Evolutionary conservation across 148 eudicot genomes (phyloP), one percentile per base, ranked within the genome.

Genomic region (Rhododendron molle): DNA sequence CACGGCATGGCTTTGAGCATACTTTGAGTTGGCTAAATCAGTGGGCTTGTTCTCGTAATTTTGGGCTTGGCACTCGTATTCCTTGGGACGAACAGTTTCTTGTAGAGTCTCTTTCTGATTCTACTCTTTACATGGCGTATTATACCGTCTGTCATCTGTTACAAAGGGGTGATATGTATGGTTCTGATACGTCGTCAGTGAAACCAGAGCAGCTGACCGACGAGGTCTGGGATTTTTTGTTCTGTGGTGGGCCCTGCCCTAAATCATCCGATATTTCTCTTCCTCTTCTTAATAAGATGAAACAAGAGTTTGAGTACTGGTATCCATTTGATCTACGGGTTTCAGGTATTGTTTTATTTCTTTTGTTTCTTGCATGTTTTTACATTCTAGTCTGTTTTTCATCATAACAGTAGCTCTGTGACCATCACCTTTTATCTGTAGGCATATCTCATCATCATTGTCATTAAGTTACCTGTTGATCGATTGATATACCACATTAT

Each of bases 271-370:
- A 58, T 65, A 87, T 96, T 84, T 84, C 89, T n/a, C 83, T 84
- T 50, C 69, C 92, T 76, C 83, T 93, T 69, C 96, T 96, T 56
- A 67, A 81, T 46, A 78, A 87, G 91, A 96, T 96, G 99, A 96
- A 95, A 89, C 90, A 86, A 89, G 99, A 96, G 78, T 96, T 96
- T 84, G 96, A 95, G 52, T 96, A 96, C 83, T 96, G 99, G 99
- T 96, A 96, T 84, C 99, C 99, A 1, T 95, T 96, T 89, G 99
- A 95, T 89, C 96, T 96, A 46, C 94, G 99, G 30, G 98, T 95
- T 69, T 96, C 99, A 38, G 98, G 99, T 40, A 95, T 44, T 44
- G n/a, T 80, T 76, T 67, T 81, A 20, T 49, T 54, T 28, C 14
- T 47, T 46, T 18, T 14, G n/a, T 69, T 65, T 65, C 52, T 49